Percentiles rank a stretch among this genome's conserved stretches.
phyloP scores from a whole-genome alignment of 371 early-diverging fungal genomes.

The Capillidium heterosporum region DNA sequence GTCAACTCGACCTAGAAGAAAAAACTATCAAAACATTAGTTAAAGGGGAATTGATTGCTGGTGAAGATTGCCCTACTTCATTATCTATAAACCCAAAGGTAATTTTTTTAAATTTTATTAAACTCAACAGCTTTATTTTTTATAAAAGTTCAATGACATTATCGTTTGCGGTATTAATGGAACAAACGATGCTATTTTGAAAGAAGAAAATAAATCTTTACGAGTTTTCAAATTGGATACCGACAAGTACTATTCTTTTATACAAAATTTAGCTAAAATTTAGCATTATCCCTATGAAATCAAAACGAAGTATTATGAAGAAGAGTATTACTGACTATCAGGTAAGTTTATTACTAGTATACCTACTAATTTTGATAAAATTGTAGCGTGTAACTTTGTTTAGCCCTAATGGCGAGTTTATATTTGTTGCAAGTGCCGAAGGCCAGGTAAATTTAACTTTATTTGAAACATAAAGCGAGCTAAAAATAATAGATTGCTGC shows the following conservation, averaged over 20 bases:
- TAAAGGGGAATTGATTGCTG: neutral
- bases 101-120: neutral
- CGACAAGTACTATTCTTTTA: neutral
- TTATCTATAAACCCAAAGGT: neutral
- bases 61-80: constrained; percentile 1
- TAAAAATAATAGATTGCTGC: neutral
- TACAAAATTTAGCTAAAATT: neutral
- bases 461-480: too few relatives aligned
- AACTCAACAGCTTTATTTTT: neutral
- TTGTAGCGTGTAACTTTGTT: neutral
- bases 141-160: neutral
- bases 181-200: neutral
- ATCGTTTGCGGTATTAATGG: constrained; percentile 3
- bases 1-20: neutral
- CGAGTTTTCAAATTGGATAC: neutral
- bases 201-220: neutral
- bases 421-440: neutral
- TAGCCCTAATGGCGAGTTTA: neutral
- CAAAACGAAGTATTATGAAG: neutral
- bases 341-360: neutral
- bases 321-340: neutral
- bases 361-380: neutral
- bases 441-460: constrained; percentile 1
- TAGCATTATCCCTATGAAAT: neutral
- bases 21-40: neutral